Evolutionary conservation across 371 early-diverging fungal genomes (phyloP).

Genomic region (Rhizopus sp.): DNA sequence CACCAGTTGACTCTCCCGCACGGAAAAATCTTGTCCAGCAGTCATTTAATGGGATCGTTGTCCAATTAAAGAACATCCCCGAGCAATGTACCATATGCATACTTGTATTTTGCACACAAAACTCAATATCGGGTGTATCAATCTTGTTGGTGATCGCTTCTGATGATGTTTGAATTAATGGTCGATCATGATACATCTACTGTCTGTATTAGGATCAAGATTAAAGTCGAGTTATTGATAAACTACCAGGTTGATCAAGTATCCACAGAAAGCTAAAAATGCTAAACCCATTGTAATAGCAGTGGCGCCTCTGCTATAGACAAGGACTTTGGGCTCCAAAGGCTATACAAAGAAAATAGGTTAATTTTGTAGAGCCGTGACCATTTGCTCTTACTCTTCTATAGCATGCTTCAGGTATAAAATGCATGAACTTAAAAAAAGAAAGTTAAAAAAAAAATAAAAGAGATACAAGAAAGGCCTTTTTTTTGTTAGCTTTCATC

Average conservation of each 20-base stretch:
- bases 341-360: constrained; percentile 22
- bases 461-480: no score
- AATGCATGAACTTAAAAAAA: constrained; percentile 29
- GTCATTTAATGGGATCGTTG: constrained; percentile 10
- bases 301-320: constrained; percentile 28
- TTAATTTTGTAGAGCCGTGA: neutral
- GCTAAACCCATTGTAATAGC: constrained; percentile 28
- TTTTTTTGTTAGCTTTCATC: no score
- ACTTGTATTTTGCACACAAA: constrained; percentile 37
- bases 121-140: constrained; percentile 38
- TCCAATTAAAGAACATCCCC: constrained; percentile 32
- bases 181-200: constrained; percentile 35
- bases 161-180: constrained; percentile 34
- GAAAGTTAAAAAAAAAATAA: neutral
- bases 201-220: neutral
- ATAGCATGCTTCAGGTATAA: constrained; percentile 43
- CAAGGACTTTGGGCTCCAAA: constrained; percentile 31
- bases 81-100: constrained; percentile 26
- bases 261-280: constrained; percentile 37
- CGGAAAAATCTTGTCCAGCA: constrained; percentile 16
- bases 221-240: neutral
- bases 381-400: constrained; percentile 25
- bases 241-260: constrained; percentile 30
- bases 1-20: constrained; percentile 5
- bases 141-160: constrained; percentile 23